Conservation (phyloP, 169 alveolate species). For the Eimeria brunetti region DNA sequence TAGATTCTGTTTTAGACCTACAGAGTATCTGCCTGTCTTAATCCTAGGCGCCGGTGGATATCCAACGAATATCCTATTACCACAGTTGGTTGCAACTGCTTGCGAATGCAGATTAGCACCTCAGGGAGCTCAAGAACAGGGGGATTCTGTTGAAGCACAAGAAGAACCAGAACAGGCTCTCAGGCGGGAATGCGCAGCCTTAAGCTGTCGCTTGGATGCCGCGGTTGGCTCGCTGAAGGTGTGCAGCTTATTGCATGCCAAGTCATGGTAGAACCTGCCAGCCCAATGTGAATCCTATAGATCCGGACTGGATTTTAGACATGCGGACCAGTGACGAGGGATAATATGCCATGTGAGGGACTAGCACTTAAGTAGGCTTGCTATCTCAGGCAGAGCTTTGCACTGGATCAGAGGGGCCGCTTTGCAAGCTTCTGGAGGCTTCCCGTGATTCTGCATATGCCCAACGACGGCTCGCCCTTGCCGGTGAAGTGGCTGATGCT, state of each 20-base stretch:
- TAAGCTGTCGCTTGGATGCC: conserved; percentile 15
- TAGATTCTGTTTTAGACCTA: neutral
- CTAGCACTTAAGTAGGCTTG: neutral
- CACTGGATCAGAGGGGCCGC: neutral
- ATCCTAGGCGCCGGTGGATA: neutral
- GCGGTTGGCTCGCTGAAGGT: conserved; percentile 26
- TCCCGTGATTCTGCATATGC: neutral
- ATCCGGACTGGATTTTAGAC: neutral
- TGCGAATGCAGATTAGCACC: conserved; percentile 3
- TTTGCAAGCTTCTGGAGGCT: conserved; percentile 43
- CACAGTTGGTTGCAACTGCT: neutral
- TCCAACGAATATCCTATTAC: neutral
- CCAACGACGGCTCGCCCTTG: conserved; percentile 47
- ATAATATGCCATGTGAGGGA: neutral
- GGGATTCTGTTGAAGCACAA: neutral
- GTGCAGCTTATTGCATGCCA: neutral
- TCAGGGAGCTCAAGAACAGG: neutral
- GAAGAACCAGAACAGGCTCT: conserved; percentile 73
- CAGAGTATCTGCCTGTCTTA: neutral
- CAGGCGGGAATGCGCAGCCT: conserved; percentile 43
- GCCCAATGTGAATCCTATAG: neutral
- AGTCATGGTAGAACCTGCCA: neutral
- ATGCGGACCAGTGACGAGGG: neutral
- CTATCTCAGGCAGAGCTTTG: conserved; percentile 9
- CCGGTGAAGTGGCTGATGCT: conserved; percentile 60